phyloP scores from a whole-genome alignment of 306 rosid genomes.

The Clitoria ternatea region DNA sequence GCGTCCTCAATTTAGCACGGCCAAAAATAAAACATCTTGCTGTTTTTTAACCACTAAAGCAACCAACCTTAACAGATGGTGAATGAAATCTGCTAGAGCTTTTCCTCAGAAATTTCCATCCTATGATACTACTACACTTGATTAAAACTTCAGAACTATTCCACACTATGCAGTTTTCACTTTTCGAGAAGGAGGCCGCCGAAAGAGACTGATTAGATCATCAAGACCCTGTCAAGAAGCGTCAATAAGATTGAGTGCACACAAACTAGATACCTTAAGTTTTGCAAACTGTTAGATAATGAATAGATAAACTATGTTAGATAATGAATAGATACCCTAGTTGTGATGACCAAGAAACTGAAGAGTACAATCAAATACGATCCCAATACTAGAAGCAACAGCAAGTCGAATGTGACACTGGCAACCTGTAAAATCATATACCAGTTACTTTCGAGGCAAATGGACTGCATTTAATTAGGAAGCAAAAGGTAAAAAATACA shows the following conservation, averaged over 20 bases:
- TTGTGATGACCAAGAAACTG: constrained; percentile 50
- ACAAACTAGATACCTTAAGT: not conserved
- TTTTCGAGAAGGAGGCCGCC: constrained; percentile 95
- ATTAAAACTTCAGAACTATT: constrained; percentile 10
- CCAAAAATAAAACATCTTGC: constrained; percentile 3
- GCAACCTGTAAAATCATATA: constrained; percentile 67
- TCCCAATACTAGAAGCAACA: constrained; percentile 70
- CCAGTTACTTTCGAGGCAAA: constrained; percentile 17
- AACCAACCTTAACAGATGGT: constrained; percentile 3
- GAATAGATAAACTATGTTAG: constrained; percentile 17
- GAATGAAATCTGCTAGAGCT: constrained; percentile 17
- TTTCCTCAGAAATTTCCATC: constrained; percentile 16
- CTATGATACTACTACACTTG: constrained; percentile 12
- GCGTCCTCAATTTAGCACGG: constrained; percentile 21
- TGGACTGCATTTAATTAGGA: not conserved
- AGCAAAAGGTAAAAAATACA: not conserved
- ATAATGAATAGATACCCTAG: constrained; percentile 34
- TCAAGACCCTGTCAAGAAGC: constrained; percentile 78
- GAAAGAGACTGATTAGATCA: constrained; percentile 86
- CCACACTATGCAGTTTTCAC: constrained; percentile 74
- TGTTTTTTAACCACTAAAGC: constrained; percentile 23
- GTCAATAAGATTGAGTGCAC: constrained; percentile 9
- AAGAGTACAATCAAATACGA: constrained; percentile 48
- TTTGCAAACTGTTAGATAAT: not conserved
- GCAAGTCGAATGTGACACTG: constrained; percentile 92